Conservation (phyloP, 2,329 filamentous ascomycete species). For the Rhytidhysteron rufulum region DNA sequence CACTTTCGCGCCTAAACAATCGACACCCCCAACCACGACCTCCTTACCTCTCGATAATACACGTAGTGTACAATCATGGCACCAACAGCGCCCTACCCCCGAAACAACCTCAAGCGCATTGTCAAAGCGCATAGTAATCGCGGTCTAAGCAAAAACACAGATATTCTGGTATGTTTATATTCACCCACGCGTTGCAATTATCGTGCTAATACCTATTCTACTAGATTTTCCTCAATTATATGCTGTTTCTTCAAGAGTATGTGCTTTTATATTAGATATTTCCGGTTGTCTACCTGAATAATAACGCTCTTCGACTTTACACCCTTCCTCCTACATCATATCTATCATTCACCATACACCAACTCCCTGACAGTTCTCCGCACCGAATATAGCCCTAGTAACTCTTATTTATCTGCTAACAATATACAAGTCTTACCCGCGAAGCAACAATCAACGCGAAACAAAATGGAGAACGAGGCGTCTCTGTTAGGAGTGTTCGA, state of each 20-base stretch:
- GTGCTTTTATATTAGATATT: too few species aligned
- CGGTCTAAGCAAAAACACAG: constrained; percentile 77
- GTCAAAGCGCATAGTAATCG: constrained; percentile 83
- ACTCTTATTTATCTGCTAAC: too few species aligned
- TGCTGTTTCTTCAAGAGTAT: constrained; percentile 71
- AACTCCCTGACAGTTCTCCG: too few species aligned
- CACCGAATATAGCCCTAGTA: too few species aligned
- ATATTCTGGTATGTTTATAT: constrained; percentile 65
- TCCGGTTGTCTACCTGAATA: too few species aligned
- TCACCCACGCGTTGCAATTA: neutral
- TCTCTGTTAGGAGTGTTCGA: constrained; percentile 72
- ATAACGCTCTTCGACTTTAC: too few species aligned
- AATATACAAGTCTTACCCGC: constrained; percentile 65
- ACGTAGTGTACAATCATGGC: constrained; percentile 48
- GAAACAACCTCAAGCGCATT: constrained; percentile 81
- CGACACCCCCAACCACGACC: neutral
- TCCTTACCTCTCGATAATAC: neutral
- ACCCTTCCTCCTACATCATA: neutral
- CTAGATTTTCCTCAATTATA: constrained; percentile 80
- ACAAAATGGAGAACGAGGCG: constrained; percentile 65
- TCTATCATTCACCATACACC: neutral
- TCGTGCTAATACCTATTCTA: constrained; percentile 1
- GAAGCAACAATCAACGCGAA: constrained; percentile 76
- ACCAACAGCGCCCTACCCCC: constrained; percentile 74
- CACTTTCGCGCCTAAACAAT: neutral